Evolutionary conservation across 208 protist species (phyloP).

Genomic region (Spongospora subterranea): DNA sequence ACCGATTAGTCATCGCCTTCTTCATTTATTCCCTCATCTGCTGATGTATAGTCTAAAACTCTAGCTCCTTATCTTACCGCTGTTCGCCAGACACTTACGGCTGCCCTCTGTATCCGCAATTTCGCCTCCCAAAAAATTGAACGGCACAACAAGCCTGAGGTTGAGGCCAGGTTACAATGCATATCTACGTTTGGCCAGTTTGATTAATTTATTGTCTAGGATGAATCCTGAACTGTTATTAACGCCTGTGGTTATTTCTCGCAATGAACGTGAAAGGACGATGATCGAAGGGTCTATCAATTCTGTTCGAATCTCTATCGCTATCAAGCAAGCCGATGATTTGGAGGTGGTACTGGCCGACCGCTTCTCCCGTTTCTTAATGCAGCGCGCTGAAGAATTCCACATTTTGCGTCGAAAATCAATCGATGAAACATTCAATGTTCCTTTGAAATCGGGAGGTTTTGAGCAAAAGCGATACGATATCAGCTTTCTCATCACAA

Average conservation of each 20-base stretch:
- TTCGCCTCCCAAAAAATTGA: conserved; percentile 94
- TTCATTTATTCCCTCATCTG: too few relatives aligned
- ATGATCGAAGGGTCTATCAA: conserved; percentile 85
- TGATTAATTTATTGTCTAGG: conserved; percentile 12
- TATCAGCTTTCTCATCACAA: conserved; percentile 94
- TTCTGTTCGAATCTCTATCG: conserved; percentile 90
- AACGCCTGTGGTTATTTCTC: conserved; percentile 81
- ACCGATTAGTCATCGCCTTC: too few relatives aligned
- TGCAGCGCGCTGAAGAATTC: conserved; percentile 90
- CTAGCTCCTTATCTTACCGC: conserved; percentile 88
- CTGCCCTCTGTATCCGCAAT: conserved; percentile 92
- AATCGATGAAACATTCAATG: conserved; percentile 67
- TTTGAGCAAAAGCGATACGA: conserved; percentile 84
- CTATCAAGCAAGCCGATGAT: conserved; percentile 87
- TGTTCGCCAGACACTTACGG: conserved; percentile 87
- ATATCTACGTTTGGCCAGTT: background rate
- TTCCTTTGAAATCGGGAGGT: background rate
- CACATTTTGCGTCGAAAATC: conserved; percentile 90
- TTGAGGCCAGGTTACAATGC: conserved; percentile 85
- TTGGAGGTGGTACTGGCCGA: conserved; percentile 89
- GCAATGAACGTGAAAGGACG: conserved; percentile 72
- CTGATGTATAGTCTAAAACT: conserved; percentile 63
- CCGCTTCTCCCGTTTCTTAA: conserved; percentile 91
- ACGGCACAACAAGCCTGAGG: conserved; percentile 96
- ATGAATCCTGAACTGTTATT: conserved; percentile 81